phyloP scores from a whole-genome alignment of 495 filamentous ascomycete species.

The Penicillium desertorum region DNA sequence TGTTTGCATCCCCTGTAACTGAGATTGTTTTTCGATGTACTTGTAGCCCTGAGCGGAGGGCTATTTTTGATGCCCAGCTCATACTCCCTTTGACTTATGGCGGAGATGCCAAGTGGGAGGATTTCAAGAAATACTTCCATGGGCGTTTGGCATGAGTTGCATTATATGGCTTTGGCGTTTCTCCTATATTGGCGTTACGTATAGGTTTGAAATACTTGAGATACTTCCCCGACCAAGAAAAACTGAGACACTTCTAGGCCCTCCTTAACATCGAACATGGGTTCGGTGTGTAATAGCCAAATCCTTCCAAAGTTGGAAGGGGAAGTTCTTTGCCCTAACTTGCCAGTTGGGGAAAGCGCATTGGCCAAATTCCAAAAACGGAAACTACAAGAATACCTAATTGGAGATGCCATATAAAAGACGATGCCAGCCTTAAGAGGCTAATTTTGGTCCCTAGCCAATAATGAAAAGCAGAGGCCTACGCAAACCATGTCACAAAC shows the following conservation, averaged over 20 bases:
- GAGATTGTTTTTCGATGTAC: slow-evolving; percentile 12
- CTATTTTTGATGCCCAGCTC: slow-evolving; percentile 7
- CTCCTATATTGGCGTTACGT: no score
- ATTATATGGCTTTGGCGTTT: no score
- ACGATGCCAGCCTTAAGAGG: no score
- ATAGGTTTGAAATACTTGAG: no score
- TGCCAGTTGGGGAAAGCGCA: background rate
- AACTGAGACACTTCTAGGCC: no score
- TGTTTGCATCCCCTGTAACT: slow-evolving; percentile 8
- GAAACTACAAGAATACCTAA: no score
- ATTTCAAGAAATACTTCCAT: slow-evolving; percentile 5
- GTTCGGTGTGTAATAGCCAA: no score
- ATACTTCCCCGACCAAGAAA: no score
- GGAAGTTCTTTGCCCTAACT: background rate
- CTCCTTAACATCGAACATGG: no score
- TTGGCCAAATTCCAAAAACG: background rate
- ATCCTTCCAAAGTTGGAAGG: no score
- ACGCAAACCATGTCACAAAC: background rate
- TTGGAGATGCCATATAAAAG: no score
- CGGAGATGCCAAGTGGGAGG: slow-evolving; percentile 1
- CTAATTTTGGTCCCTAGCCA: background rate
- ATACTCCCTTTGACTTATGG: slow-evolving; percentile 10
- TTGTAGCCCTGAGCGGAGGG: slow-evolving; percentile 12
- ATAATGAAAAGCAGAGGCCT: background rate
- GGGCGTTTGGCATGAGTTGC: background rate